phyloP scores from a whole-genome alignment of 805 yeast species.

The Blastobotrys attinorum region DNA sequence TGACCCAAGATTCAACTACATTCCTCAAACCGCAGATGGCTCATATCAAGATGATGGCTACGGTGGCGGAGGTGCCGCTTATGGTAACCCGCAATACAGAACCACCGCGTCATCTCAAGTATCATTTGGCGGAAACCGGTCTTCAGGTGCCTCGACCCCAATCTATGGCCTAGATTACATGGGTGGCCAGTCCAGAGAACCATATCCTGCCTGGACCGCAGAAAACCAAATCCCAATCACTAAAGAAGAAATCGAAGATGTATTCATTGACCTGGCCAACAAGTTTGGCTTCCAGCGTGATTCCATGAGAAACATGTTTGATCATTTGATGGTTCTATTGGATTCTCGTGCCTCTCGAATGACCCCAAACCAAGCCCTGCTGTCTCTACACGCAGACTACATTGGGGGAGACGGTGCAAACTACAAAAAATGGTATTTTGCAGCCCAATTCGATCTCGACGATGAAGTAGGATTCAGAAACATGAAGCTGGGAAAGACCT shows the following conservation, averaged over 20 bases:
- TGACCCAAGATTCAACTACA: constrained; percentile 22
- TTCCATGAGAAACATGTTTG: constrained; percentile 59
- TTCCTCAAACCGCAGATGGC: constrained; percentile 13
- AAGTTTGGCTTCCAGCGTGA: constrained; percentile 66
- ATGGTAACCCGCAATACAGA: constrained; percentile 21
- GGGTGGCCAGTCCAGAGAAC: constrained; percentile 72
- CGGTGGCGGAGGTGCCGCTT: no score
- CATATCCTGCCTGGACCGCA: constrained; percentile 94
- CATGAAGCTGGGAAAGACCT: constrained; percentile 11
- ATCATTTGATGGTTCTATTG: constrained; percentile 49
- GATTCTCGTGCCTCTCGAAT: constrained; percentile 66
- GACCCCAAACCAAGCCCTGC: constrained; percentile 47
- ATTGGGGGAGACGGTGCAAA: constrained; percentile 66
- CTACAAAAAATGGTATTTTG: constrained; percentile 70
- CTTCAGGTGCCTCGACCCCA: constrained; percentile 93
- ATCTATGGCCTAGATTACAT: constrained; percentile 64
- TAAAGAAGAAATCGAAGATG: constrained; percentile 43
- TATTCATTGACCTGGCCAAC: constrained; percentile 44
- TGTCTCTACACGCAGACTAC: constrained; percentile 62
- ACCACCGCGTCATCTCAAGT: constrained; percentile 38
- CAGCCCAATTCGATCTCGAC: constrained; percentile 57
- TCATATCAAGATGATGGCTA: constrained; percentile 25
- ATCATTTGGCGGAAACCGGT: constrained; percentile 77
- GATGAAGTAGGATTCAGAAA: constrained; percentile 29
- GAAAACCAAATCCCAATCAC: constrained; percentile 45